A percentile compares a stretch with the other conserved stretches of the same genome.
Evolutionary conservation across 768 basidiomycete species (phyloP).

Genomic region (Imleria badia): DNA sequence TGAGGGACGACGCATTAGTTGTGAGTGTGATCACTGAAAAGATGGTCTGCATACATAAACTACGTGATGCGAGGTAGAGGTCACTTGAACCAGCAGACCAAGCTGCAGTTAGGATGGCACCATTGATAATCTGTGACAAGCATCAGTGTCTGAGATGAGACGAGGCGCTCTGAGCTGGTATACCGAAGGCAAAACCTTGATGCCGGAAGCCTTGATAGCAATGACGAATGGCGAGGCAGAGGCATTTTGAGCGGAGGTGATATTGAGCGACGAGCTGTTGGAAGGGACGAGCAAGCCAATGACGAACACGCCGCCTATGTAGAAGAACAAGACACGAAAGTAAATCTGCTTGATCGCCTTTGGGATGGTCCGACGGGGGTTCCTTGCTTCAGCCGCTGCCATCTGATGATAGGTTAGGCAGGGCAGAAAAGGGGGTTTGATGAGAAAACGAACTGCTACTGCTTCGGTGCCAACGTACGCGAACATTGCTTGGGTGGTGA

Average conservation of each 20-base stretch:
- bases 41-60: too few relatives aligned
- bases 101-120: too few relatives aligned
- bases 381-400: slow-evolving; percentile 6
- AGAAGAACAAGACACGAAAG: slow-evolving; percentile 2
- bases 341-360: slow-evolving; percentile 2
- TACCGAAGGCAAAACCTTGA: background rate
- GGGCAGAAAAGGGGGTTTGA: background rate
- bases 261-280: slow-evolving; percentile 29
- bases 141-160: background rate
- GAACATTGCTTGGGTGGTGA: slow-evolving; percentile 1
- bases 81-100: too few relatives aligned
- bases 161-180: background rate
- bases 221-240: background rate
- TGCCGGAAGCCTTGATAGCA: background rate
- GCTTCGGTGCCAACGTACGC: slow-evolving; percentile 5
- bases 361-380: slow-evolving; percentile 2
- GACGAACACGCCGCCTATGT: slow-evolving; percentile 3
- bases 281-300: too few relatives aligned
- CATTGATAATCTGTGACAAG: too few relatives aligned
- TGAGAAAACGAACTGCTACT: background rate
- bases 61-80: too few relatives aligned
- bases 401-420: background rate
- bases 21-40: background rate
- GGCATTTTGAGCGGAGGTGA: slow-evolving; percentile 17
- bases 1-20: slow-evolving; percentile 31